phyloP scores from a whole-genome alignment of 2,329 filamentous ascomycete genomes.

The Furcasterigmium sp. region DNA sequence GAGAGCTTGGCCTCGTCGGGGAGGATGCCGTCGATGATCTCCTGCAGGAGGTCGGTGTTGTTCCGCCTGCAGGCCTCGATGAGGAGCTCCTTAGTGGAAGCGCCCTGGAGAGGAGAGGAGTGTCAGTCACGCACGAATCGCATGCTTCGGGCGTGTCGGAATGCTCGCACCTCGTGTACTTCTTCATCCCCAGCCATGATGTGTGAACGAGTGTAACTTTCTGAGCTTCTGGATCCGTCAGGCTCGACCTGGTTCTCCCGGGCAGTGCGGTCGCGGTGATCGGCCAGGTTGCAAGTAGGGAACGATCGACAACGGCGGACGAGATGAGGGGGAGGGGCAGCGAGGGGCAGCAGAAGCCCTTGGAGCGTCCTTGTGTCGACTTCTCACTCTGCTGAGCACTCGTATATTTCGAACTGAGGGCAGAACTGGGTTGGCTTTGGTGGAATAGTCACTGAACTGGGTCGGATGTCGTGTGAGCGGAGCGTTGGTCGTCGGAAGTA shows the following conservation, averaged over 20 bases:
- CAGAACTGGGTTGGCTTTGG: too few relatives aligned
- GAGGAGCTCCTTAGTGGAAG: slow-evolving; percentile 76
- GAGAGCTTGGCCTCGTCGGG: slow-evolving; percentile 63
- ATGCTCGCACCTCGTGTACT: slow-evolving; percentile 26
- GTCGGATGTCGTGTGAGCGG: background rate
- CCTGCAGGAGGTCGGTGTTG: slow-evolving; percentile 78
- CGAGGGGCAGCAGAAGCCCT: background rate
- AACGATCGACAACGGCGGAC: background rate
- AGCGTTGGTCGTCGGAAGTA: background rate
- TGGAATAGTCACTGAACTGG: too few relatives aligned
- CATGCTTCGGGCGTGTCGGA: background rate
- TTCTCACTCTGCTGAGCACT: too few relatives aligned
- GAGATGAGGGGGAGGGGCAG: background rate
- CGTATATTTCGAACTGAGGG: too few relatives aligned
- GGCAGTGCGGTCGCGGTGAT: background rate
- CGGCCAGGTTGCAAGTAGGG: background rate
- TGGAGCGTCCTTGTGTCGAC: too few relatives aligned
- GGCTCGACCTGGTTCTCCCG: background rate
- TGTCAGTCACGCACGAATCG: background rate
- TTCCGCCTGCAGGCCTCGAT: slow-evolving; percentile 91
- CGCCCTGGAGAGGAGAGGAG: slow-evolving; percentile 56
- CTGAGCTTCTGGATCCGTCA: background rate
- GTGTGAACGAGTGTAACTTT: background rate
- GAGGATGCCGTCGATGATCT: slow-evolving; percentile 57
- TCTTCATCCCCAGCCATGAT: slow-evolving; percentile 22